Evolutionary conservation across 805 yeast genomes (phyloP).

Genomic region (Hanseniaspora nectarophila): DNA sequence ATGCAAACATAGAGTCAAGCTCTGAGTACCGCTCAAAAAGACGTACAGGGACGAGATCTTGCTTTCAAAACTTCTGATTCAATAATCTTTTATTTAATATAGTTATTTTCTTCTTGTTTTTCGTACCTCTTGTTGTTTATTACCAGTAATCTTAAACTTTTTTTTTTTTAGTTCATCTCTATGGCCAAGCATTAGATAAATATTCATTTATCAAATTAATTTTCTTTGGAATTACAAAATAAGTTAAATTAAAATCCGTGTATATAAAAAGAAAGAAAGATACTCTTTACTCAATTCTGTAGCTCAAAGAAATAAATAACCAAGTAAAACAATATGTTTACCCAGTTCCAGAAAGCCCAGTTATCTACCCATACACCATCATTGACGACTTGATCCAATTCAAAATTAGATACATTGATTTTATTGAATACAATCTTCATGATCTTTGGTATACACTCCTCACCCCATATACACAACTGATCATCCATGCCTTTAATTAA

Average conservation of each 20-base stretch:
- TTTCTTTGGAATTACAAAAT: too few species aligned
- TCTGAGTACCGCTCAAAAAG: conserved; percentile 42
- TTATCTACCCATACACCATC: conserved; percentile 37
- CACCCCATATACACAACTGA: conserved; percentile 42
- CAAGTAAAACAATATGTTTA: conserved; percentile 70
- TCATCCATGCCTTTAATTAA: conserved; percentile 6
- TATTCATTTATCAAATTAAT: too few species aligned
- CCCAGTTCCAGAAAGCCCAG: conserved; percentile 98
- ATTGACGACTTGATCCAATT: conserved; percentile 21
- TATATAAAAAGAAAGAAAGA: too few species aligned
- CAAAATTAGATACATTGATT: conserved; percentile 12
- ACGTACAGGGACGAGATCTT: conserved; percentile 52
- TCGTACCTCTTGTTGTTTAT: background rate
- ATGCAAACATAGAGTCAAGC: conserved; percentile 86
- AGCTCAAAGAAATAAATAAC: conserved; percentile 73
- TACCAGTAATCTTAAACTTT: background rate
- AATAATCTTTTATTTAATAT: background rate
- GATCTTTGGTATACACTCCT: conserved; percentile 21
- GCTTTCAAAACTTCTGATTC: conserved; percentile 29
- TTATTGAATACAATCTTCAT: conserved; percentile 27
- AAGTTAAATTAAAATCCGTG: too few species aligned
- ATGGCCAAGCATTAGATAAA: too few species aligned
- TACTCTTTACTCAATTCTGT: background rate
- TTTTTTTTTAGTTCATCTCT: background rate
- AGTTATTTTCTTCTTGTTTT: background rate